phyloP scores from a whole-genome alignment of 306 rosid genomes.

The Acmispon strigosus region DNA sequence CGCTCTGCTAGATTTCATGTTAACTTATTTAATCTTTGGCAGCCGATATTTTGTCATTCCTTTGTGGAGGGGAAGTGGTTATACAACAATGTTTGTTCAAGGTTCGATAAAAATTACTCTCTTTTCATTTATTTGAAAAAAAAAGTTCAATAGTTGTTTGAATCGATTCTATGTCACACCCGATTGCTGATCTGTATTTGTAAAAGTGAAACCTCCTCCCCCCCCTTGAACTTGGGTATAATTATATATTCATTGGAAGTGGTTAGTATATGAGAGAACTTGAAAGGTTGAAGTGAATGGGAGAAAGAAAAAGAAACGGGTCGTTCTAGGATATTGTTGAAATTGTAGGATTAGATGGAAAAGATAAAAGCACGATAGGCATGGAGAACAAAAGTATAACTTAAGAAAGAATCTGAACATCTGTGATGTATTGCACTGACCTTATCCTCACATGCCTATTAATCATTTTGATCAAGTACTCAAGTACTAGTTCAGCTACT shows the following conservation, averaged over 20 bases:
- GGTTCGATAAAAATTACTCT: constrained; percentile 44
- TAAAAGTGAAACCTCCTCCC: neutral
- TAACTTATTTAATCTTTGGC: constrained; percentile 20
- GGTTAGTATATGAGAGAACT: neutral
- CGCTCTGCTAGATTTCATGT: constrained; percentile 3
- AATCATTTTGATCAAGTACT: neutral
- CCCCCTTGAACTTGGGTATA: neutral
- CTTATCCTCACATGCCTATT: neutral
- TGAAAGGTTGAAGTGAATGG: neutral
- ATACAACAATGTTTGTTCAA: constrained; percentile 83
- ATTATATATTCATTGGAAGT: neutral
- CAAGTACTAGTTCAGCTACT: neutral
- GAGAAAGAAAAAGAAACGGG: neutral
- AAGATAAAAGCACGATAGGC: too few species aligned
- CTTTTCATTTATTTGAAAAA: neutral
- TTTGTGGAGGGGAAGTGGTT: constrained; percentile 88
- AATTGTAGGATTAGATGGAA: neutral
- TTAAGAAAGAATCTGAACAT: neutral
- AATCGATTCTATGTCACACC: neutral
- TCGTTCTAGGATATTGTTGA: neutral
- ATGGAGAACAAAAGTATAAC: neutral
- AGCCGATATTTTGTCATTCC: constrained; percentile 91
- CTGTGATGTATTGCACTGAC: neutral
- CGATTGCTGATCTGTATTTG: neutral
- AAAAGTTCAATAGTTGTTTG: neutral